Evolutionary conservation across 768 basidiomycete genomes (phyloP).

Genomic region (Leccinum truebloodii): DNA sequence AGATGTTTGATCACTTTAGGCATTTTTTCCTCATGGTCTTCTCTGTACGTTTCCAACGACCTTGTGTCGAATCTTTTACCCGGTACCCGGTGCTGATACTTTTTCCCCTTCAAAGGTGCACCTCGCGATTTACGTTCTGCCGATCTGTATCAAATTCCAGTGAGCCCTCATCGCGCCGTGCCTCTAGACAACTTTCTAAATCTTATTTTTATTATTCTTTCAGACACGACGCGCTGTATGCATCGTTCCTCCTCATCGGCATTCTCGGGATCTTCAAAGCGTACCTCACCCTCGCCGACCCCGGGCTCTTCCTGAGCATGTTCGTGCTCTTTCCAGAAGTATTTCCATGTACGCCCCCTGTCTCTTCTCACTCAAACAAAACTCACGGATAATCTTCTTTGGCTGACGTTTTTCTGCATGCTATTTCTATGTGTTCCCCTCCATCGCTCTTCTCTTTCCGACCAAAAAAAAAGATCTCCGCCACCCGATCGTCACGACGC

Average conservation of each 20-base stretch:
- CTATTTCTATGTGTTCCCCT: neutral
- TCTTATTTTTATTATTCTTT: neutral
- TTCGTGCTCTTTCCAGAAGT: slow-evolving; percentile 82
- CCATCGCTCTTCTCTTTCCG: neutral
- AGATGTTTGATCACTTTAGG: slow-evolving; percentile 98
- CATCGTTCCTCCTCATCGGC: slow-evolving; percentile 72
- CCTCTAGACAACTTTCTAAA: neutral
- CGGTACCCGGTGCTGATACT: neutral
- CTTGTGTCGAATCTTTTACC: neutral
- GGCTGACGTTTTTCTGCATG: neutral
- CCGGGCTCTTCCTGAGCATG: slow-evolving; percentile 82
- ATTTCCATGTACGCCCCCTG: slow-evolving; percentile 64
- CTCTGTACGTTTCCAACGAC: slow-evolving; percentile 53
- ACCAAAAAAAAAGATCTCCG: slow-evolving; percentile 65
- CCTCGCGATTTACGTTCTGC: slow-evolving; percentile 76
- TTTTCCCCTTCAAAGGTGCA: slow-evolving; percentile 58
- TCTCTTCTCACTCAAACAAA: neutral
- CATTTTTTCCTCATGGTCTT: slow-evolving; percentile 95
- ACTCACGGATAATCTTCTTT: neutral
- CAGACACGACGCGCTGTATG: slow-evolving; percentile 85
- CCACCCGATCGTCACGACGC: slow-evolving; percentile 79
- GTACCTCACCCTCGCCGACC: slow-evolving; percentile 89
- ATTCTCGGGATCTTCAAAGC: slow-evolving; percentile 85
- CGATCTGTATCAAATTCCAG: slow-evolving; percentile 89
- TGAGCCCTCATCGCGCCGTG: slow-evolving; percentile 34